Evolutionary conservation across 2,329 filamentous ascomycete species (phyloP).

Genomic region (Ophiocordyceps sinensis): DNA sequence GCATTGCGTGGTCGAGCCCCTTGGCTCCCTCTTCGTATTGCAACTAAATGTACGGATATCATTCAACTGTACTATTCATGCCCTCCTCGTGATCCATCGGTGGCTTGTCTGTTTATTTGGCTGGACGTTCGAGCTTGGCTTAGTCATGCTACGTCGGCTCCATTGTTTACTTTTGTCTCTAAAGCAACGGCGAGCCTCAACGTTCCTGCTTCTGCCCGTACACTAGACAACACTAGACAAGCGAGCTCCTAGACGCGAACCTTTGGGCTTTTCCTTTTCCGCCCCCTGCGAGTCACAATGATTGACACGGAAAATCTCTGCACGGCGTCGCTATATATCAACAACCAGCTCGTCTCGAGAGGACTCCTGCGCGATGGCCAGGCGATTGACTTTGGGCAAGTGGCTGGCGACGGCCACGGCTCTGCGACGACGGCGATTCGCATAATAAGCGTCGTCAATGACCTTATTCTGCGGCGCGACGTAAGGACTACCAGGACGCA

Average conservation of each 20-base stretch:
- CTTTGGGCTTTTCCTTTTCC: background rate
- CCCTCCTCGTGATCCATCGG: no score
- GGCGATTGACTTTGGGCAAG: constrained; percentile 68
- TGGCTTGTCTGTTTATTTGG: no score
- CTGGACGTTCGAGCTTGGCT: background rate
- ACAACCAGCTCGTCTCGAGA: constrained; percentile 54
- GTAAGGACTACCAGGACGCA: constrained; percentile 27
- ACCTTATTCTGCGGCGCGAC: constrained; percentile 79
- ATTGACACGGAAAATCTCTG: constrained; percentile 46
- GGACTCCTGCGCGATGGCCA: constrained; percentile 54
- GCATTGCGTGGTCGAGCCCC: no score
- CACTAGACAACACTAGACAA: no score
- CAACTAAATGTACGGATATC: no score
- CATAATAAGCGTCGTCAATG: constrained; percentile 88
- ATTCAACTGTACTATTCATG: no score
- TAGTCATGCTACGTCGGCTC: constrained; percentile 7
- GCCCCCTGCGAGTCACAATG: constrained; percentile 20
- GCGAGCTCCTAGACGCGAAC: background rate
- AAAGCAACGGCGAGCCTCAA: background rate
- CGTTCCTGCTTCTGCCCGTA: background rate
- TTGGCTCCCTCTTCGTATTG: no score
- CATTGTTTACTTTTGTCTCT: constrained; percentile 26
- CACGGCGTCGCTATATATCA: constrained; percentile 57
- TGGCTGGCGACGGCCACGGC: constrained; percentile 45
- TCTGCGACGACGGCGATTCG: constrained; percentile 55